These are phyloP conservation scores for Citrus trifoliata DNA, from an alignment of 345 rosid genomes.

Conservation along the genomic window DNA sequence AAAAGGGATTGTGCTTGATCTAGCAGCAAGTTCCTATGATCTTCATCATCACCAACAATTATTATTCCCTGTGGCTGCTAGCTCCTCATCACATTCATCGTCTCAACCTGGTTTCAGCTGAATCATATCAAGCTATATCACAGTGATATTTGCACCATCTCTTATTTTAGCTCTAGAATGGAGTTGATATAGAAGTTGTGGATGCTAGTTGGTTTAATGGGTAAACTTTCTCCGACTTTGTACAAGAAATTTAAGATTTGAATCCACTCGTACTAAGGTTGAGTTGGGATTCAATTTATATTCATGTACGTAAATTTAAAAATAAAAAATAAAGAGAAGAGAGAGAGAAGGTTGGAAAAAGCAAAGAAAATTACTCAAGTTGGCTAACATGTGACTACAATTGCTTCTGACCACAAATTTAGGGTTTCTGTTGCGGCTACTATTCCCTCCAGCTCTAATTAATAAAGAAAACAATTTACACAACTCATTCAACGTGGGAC, in stretches of 20 bases:
- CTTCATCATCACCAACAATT: not conserved
- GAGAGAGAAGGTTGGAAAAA: not conserved
- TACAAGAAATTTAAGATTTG: not conserved
- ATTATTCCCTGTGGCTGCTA: slow-evolving; percentile 1
- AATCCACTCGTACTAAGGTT: not conserved
- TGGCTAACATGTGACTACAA: slow-evolving; percentile 29
- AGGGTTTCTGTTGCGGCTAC: slow-evolving; percentile 58
- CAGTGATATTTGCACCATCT: not conserved
- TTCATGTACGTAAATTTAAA: not conserved
- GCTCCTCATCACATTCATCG: slow-evolving; percentile 15
- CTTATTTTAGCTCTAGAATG: no score
- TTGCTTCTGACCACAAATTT: slow-evolving; percentile 57
- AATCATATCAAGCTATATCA: not conserved
- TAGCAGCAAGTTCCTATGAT: slow-evolving; percentile 17
- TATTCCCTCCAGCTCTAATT: slow-evolving; percentile 31
- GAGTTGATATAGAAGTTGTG: not conserved
- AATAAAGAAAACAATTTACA: slow-evolving; percentile 2
- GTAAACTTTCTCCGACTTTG: not conserved
- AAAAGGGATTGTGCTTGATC: slow-evolving; percentile 43
- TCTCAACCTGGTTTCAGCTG: slow-evolving; percentile 19
- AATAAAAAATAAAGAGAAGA: not conserved
- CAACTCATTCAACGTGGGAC: not conserved
- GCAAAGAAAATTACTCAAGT: not conserved
- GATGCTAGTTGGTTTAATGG: not conserved
- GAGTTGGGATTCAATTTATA: not conserved